Conservation (phyloP, 306 rosid species). For the Cucurbita argyrosperma region DNA sequence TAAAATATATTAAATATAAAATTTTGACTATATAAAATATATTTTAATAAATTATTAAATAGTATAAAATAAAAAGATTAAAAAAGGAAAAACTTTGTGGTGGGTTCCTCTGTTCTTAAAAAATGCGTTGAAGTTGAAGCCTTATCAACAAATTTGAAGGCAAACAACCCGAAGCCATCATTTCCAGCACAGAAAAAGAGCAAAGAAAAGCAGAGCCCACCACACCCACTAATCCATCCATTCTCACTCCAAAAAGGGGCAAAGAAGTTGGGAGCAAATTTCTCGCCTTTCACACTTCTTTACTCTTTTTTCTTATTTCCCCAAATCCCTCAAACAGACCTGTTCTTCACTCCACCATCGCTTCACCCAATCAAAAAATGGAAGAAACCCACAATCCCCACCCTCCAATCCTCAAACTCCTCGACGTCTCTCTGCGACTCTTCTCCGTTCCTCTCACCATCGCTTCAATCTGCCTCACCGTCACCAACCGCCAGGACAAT, state of each 20-base stretch:
- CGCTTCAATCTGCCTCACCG: constrained; percentile 61
- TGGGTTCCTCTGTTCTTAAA: too few relatives aligned
- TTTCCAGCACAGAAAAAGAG: background rate
- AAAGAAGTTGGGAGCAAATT: background rate
- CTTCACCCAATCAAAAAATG: background rate
- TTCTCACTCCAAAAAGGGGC: background rate
- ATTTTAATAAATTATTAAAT: too few relatives aligned
- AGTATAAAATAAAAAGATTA: too few relatives aligned
- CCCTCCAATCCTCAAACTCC: constrained; percentile 29
- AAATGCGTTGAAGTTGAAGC: background rate
- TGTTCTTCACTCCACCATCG: background rate
- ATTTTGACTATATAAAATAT: too few relatives aligned
- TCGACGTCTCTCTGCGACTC: constrained; percentile 46
- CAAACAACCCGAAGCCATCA: background rate
- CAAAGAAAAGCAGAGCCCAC: background rate
- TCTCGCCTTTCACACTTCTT: background rate
- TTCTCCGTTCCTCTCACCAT: constrained; percentile 46
- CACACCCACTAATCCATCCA: background rate
- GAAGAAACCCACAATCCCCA: background rate
- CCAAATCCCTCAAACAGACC: background rate
- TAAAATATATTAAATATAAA: too few relatives aligned
- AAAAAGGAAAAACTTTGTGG: too few relatives aligned
- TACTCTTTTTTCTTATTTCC: background rate
- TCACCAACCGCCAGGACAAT: constrained; percentile 50
- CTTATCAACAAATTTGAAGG: background rate